A percentile compares a stretch with the other conserved stretches of the same genome.
Evolutionary conservation across 805 yeast genomes (phyloP).

Genomic region (Wickerhamiella sergipiensis): DNA sequence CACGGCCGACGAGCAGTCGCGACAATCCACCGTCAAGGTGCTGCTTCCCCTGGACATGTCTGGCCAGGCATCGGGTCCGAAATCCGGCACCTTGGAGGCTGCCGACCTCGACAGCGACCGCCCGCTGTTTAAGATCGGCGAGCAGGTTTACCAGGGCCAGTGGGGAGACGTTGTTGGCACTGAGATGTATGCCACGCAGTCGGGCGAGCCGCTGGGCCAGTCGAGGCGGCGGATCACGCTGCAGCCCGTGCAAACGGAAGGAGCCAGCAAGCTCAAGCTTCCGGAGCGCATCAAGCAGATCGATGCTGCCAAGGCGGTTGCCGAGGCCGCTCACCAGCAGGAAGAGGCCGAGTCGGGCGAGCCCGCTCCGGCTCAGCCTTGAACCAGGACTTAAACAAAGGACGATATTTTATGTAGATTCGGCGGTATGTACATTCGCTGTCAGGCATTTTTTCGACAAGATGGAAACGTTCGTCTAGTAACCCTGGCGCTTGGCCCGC

Average conservation of each 20-base stretch:
- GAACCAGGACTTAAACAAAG: no score
- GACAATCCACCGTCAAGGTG: conserved; percentile 24
- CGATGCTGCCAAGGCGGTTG: conserved; percentile 1
- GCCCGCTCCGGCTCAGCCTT: no score
- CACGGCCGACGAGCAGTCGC: conserved; percentile 51
- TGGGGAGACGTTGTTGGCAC: conserved; percentile 78
- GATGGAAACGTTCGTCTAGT: background rate
- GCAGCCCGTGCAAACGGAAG: conserved; percentile 13
- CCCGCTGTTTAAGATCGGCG: conserved; percentile 47
- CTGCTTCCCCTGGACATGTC: conserved; percentile 40
- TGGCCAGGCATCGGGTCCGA: conserved; percentile 24
- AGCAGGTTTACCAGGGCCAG: conserved; percentile 50
- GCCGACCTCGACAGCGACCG: conserved; percentile 41
- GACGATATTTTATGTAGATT: background rate
- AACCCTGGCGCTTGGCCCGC: conserved; percentile 17
- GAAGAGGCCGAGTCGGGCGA: background rate
- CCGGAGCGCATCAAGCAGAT: conserved; percentile 5
- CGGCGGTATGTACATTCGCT: background rate
- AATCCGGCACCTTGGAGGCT: conserved; percentile 32
- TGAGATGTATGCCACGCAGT: conserved; percentile 32
- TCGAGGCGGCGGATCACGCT: conserved; percentile 19
- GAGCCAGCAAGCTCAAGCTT: conserved; percentile 1
- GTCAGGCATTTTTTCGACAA: no score
- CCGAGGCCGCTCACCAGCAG: conserved; percentile 2
- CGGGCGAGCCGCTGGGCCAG: conserved; percentile 21